Evolutionary conservation across 2,329 filamentous ascomycete genomes (phyloP), one percentile per base, ranked within the genome.

Genomic region (Rhinocladiella mackenziei): DNA sequence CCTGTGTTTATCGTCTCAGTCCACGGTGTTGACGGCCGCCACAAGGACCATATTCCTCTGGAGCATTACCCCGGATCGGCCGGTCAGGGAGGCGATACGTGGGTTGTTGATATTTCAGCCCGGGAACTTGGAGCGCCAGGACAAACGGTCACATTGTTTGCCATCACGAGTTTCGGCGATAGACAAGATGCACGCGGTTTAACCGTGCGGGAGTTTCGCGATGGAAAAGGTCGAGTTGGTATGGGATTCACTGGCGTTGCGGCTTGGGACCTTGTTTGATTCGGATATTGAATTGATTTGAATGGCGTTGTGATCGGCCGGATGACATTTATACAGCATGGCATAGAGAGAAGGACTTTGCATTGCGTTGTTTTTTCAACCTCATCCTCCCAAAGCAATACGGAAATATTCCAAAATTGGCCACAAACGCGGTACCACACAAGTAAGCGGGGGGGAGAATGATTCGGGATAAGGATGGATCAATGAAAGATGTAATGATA

Each of bases 91-190:
- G 86, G 84, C 10, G 84, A 77, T 59, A 81, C 83, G 66, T 94
- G 84, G 78, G 94, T 86, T 80, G 66, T 80, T 1, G 91, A 96
- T 64, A 76, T 96, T 3, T 58, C 62, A 3, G 74, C 79, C 1
- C 65, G 70, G 22, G 76, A 82, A 45, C 67, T 94, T 14, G 87
- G 87, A 1, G 71, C 71, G 0, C 77, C 81, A 0, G 86, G 86
- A 0, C 79, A 89, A 65, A 78, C 74, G 40, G 68, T 91, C 4
- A 75, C 74, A 53, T 65, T 92, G 20, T 77, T 77, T 45, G 77
- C 78, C 14, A 69, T 94, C 26, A 78, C 67, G 9, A 69, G 59
- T 17, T 74, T 78, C 43, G 68, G 64, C 5, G 76, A 71, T 36
- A 65, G 60, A 15, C 61, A 66, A 32, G 72, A 78, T 58, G 74